A percentile compares a stretch with the other conserved stretches of the same genome.
Evolutionary conservation across 2,329 filamentous ascomycete genomes (phyloP).

Genomic region (Aureobasidium mangrovei): DNA sequence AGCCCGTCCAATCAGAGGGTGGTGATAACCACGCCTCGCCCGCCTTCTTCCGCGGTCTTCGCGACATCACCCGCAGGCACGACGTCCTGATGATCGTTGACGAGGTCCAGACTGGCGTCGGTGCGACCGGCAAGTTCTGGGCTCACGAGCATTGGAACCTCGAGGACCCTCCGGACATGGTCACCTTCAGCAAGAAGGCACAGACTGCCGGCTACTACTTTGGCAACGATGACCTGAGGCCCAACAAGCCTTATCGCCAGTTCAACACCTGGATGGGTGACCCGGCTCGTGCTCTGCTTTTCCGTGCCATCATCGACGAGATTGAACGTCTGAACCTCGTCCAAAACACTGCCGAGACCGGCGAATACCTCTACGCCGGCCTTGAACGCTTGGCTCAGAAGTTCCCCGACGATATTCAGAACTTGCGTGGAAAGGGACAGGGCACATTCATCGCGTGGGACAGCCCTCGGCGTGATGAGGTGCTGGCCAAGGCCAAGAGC

Average conservation of each 20-base stretch:
- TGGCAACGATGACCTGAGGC: constrained; percentile 64
- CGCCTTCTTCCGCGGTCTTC: constrained; percentile 72
- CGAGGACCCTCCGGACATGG: constrained; percentile 72
- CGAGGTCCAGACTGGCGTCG: constrained; percentile 85
- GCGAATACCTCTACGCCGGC: constrained; percentile 64
- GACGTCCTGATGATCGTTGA: constrained; percentile 78
- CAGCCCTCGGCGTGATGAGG: constrained; percentile 64
- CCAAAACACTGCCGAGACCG: constrained; percentile 62
- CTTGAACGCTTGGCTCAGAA: constrained; percentile 56
- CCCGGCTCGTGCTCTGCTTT: constrained; percentile 69
- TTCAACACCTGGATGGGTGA: constrained; percentile 98
- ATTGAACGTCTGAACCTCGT: constrained; percentile 66
- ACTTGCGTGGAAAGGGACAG: constrained; percentile 73
- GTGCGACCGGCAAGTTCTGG: constrained; percentile 88
- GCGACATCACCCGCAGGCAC: constrained; percentile 65
- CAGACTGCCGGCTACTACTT: constrained; percentile 89
- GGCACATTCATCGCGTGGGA: constrained; percentile 90
- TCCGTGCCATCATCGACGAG: constrained; percentile 73
- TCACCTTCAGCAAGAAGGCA: constrained; percentile 89
- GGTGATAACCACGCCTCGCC: constrained; percentile 87
- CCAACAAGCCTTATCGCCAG: constrained; percentile 85
- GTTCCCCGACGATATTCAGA: constrained; percentile 67
- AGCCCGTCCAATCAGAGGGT: constrained; percentile 85
- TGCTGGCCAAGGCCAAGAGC: constrained; percentile 65
- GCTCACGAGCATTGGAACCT: constrained; percentile 89